Conservation (phyloP, 768 basidiomycete species). For the Phaffia australis region DNA sequence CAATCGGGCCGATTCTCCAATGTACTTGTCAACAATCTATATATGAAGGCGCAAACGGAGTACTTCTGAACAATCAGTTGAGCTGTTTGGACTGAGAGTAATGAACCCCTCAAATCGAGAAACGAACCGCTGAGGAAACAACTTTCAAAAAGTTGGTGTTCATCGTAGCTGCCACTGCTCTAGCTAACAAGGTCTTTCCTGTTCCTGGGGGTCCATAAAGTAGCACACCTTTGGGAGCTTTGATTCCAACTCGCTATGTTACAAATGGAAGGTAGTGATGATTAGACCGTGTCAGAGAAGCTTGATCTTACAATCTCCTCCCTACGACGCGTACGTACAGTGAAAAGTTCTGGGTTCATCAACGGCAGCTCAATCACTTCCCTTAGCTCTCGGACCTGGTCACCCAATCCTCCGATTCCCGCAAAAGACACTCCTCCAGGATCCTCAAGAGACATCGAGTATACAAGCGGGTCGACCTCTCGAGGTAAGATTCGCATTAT, state of each 20-base stretch:
- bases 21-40: conserved; percentile 57
- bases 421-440: conserved; percentile 92
- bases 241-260: conserved; percentile 75
- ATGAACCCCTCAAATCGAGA: not conserved
- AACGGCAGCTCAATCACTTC: conserved; percentile 96
- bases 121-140: conserved; percentile 92
- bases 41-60: not conserved
- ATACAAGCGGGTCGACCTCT: conserved; percentile 94
- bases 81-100: not conserved
- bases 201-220: conserved; percentile 95
- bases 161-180: conserved; percentile 89
- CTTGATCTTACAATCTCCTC: not conserved
- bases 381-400: conserved; percentile 91
- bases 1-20: conserved; percentile 91
- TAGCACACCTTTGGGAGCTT: conserved; percentile 88
- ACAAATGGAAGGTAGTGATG: not conserved
- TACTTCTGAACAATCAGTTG: not conserved
- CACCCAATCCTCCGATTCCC: conserved; percentile 87
- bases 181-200: conserved; percentile 86
- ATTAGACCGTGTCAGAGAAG: not conserved
- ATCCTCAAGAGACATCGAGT: conserved; percentile 99
- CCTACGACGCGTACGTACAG: not conserved
- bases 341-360: conserved; percentile 84
- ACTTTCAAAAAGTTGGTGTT: conserved; percentile 97
- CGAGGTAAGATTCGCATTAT: conserved; percentile 97